Evolutionary conservation across 306 rosid species (phyloP).

Genomic region (Herpetospermum pedunculosum): DNA sequence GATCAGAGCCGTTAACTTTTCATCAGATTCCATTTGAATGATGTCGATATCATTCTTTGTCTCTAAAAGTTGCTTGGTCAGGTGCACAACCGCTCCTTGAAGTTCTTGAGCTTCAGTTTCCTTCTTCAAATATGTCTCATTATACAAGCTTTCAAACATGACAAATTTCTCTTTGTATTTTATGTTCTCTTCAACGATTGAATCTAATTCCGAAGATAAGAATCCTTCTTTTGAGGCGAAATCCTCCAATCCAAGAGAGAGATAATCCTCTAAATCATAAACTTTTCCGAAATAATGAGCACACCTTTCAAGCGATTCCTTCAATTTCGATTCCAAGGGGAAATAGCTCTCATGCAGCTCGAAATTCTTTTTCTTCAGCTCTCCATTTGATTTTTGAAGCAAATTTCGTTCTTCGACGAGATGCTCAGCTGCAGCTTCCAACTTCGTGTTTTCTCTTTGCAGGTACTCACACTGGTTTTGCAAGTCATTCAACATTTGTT

Average conservation of each 20-base stretch:
- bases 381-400: slow-evolving; percentile 23
- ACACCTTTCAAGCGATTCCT: slow-evolving; percentile 17
- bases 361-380: slow-evolving; percentile 22
- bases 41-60: slow-evolving; percentile 17
- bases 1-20: slow-evolving; percentile 15
- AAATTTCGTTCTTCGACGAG: slow-evolving; percentile 24
- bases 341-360: slow-evolving; percentile 22
- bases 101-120: slow-evolving; percentile 22
- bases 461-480: slow-evolving; percentile 21
- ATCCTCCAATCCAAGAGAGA: slow-evolving; percentile 21
- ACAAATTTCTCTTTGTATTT: slow-evolving; percentile 18
- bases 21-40: slow-evolving; percentile 18
- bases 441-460: slow-evolving; percentile 24
- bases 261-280: slow-evolving; percentile 18
- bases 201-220: slow-evolving; percentile 22
- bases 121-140: slow-evolving; percentile 24
- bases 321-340: slow-evolving; percentile 23
- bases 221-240: slow-evolving; percentile 24
- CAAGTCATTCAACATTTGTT: slow-evolving; percentile 15
- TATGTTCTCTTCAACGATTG: slow-evolving; percentile 25
- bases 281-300: slow-evolving; percentile 19
- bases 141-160: slow-evolving; percentile 16
- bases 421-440: slow-evolving; percentile 25
- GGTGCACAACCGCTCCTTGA: slow-evolving; percentile 16
- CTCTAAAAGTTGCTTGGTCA: slow-evolving; percentile 19